phyloP scores from a whole-genome alignment of 352 stramenopile genomes.

The Phytophthora agathidicida region DNA sequence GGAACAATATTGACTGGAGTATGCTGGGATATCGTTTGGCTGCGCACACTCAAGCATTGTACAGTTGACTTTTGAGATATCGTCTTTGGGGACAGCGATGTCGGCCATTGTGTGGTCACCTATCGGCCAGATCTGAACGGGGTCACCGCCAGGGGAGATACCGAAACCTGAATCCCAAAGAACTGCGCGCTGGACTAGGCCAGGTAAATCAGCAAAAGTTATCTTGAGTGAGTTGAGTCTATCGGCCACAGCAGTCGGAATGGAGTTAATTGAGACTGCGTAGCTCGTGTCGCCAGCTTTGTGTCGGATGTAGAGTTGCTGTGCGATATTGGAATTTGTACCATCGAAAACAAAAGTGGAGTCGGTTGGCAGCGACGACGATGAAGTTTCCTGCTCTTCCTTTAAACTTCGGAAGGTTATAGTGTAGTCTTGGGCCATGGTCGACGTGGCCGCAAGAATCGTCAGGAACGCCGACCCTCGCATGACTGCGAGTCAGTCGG shows the following conservation, averaged over 20 bases:
- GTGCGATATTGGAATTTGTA: slow-evolving; percentile 43
- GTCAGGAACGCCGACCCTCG: slow-evolving; percentile 1
- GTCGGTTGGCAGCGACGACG: slow-evolving; percentile 6
- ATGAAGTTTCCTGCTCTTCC: slow-evolving; percentile 6
- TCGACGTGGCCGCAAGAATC: neutral
- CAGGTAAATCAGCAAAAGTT: slow-evolving; percentile 25
- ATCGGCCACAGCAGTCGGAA: slow-evolving; percentile 19
- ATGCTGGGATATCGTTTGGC: slow-evolving; percentile 17
- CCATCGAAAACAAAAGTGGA: slow-evolving; percentile 36
- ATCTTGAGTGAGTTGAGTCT: slow-evolving; percentile 17
- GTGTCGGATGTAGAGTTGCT: slow-evolving; percentile 38
- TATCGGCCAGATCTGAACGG: slow-evolving; percentile 33
- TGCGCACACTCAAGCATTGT: slow-evolving; percentile 29
- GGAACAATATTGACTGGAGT: slow-evolving; percentile 34
- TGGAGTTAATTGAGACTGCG: slow-evolving; percentile 12
- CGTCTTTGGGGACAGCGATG: slow-evolving; percentile 23
- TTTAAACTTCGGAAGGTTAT: slow-evolving; percentile 30
- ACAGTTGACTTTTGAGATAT: slow-evolving; percentile 27
- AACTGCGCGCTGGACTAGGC: slow-evolving; percentile 38
- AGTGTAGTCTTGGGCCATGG: slow-evolving; percentile 14
- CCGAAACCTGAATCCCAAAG: slow-evolving; percentile 47
- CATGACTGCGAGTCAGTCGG: slow-evolving; percentile 15
- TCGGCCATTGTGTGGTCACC: slow-evolving; percentile 29
- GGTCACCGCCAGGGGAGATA: slow-evolving; percentile 16
- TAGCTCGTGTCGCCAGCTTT: slow-evolving; percentile 11